Conservation (phyloP, 805 yeast genomes). For the Kazachstania africana region DNA sequence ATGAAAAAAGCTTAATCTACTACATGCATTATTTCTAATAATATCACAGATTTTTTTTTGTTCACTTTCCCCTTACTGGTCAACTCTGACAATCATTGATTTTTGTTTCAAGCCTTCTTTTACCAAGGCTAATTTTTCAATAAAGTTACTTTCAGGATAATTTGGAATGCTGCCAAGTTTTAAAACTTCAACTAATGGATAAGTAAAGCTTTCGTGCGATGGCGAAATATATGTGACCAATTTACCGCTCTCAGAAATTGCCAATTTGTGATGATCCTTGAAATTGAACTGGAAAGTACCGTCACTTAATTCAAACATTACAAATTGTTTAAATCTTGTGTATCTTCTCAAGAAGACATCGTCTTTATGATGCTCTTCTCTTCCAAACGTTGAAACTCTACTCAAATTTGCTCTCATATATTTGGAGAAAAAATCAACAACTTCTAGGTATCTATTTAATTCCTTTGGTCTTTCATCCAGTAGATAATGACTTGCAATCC, state of each 20-base stretch:
- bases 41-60: too few relatives aligned
- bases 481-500: constrained; percentile 40
- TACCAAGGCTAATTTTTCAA: constrained; percentile 41
- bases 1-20: too few relatives aligned
- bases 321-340: constrained; percentile 65
- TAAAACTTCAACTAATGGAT: constrained; percentile 39
- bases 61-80: too few relatives aligned
- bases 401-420: constrained; percentile 88
- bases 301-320: constrained; percentile 87
- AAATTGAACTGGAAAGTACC: constrained; percentile 92
- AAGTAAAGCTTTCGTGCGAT: constrained; percentile 56
- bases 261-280: constrained; percentile 85
- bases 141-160: constrained; percentile 33
- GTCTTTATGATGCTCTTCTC: constrained; percentile 45
- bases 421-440: constrained; percentile 77
- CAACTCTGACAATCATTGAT: constrained; percentile 22
- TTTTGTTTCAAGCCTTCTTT: constrained; percentile 49
- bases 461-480: constrained; percentile 33
- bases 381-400: constrained; percentile 48
- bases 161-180: constrained; percentile 38
- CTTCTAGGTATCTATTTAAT: constrained; percentile 63
- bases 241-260: constrained; percentile 65
- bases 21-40: too few relatives aligned
- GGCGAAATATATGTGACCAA: constrained; percentile 76
- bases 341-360: constrained; percentile 73